Percentiles rank a stretch among this genome's conserved stretches.
Evolutionary conservation across 2,329 filamentous ascomycete genomes (phyloP).

Genomic region (Helotiales sp.): DNA sequence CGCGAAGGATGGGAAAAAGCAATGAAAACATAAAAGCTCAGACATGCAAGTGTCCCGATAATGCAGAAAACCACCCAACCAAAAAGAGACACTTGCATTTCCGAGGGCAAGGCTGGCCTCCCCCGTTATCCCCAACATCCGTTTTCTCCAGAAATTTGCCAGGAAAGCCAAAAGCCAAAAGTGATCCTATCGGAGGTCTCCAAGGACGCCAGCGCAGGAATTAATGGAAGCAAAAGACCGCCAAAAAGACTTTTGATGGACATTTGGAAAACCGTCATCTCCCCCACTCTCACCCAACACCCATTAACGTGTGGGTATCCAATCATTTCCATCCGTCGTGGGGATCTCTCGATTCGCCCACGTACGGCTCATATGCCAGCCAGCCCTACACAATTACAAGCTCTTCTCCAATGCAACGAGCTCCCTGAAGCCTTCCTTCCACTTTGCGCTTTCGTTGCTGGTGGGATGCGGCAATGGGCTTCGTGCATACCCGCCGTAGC

Average conservation of each 20-base stretch:
- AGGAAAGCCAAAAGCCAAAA: background rate
- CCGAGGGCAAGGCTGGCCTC: background rate
- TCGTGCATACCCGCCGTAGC: slow-evolving; percentile 62
- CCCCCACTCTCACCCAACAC: background rate
- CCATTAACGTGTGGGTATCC: background rate
- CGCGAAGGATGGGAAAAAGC: slow-evolving; percentile 7
- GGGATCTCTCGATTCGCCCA: background rate
- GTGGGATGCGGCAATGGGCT: slow-evolving; percentile 58
- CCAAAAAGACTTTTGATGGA: slow-evolving; percentile 10
- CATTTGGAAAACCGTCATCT: background rate
- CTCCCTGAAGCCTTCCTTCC: slow-evolving; percentile 62
- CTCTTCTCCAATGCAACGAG: slow-evolving; percentile 56
- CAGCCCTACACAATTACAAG: slow-evolving; percentile 23
- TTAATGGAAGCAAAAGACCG: slow-evolving; percentile 7
- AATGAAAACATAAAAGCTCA: slow-evolving; percentile 1
- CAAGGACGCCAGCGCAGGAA: slow-evolving; percentile 1
- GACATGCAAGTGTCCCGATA: slow-evolving; percentile 2
- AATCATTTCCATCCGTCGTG: background rate
- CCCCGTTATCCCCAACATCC: background rate
- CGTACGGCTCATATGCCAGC: background rate
- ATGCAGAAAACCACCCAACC: background rate
- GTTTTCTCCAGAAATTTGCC: background rate
- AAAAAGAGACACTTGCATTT: slow-evolving; percentile 2
- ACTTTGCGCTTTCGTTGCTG: slow-evolving; percentile 53
- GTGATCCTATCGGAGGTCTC: background rate